phyloP scores from a whole-genome alignment of 768 basidiomycete species.

The Calocera viscosa region DNA sequence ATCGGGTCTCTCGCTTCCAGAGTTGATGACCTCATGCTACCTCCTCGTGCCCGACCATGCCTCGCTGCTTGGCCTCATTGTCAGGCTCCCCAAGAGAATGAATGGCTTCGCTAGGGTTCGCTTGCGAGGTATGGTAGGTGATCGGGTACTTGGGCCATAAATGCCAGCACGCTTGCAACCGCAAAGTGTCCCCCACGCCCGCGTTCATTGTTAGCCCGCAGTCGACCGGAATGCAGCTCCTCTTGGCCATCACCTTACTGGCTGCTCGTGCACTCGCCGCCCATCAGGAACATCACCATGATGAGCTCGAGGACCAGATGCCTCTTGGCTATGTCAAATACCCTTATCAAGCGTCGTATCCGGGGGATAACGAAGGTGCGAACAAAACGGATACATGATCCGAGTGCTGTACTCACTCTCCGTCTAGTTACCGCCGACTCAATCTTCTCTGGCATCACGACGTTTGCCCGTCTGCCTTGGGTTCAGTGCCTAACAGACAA shows the following conservation, averaged over 20 bases:
- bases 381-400: not conserved
- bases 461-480: not conserved
- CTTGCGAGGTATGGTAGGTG: not conserved
- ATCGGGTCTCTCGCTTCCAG: not conserved
- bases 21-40: not conserved
- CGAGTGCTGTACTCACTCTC: not conserved
- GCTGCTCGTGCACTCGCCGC: constrained; percentile 21
- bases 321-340: constrained; percentile 56
- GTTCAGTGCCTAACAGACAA: not conserved
- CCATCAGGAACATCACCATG: constrained; percentile 30
- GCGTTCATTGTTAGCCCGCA: not conserved
- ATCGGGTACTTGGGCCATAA: not conserved
- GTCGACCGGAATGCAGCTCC: constrained; percentile 5
- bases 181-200: not conserved
- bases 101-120: not conserved
- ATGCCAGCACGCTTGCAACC: not conserved
- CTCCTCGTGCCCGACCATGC: not conserved
- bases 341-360: constrained; percentile 50
- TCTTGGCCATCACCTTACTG: constrained; percentile 22
- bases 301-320: constrained; percentile 37
- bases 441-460: not conserved
- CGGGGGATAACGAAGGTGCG: constrained; percentile 49
- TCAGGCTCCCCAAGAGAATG: not conserved
- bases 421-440: not conserved
- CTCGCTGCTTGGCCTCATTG: not conserved